These are phyloP conservation scores for Verticillium nubilum DNA, from an alignment of 2,329 filamentous ascomycete genomes.

Conservation along the genomic window DNA sequence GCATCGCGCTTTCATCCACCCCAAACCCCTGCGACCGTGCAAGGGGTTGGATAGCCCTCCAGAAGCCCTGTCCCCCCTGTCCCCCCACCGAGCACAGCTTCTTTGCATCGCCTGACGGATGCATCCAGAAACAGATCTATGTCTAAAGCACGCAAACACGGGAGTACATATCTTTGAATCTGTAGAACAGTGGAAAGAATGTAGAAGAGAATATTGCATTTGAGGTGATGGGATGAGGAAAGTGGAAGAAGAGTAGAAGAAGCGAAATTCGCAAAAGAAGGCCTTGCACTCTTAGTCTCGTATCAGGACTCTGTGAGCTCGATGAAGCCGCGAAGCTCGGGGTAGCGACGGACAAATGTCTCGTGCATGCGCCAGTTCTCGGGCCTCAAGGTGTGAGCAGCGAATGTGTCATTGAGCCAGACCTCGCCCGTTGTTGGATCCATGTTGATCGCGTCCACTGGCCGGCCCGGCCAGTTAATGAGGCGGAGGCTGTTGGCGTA, in stretches of 20 bases:
- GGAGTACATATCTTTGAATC: background rate
- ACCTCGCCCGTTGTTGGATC: slow-evolving; percentile 20
- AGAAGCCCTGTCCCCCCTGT: background rate
- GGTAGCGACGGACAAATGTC: slow-evolving; percentile 19
- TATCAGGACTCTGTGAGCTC: slow-evolving; percentile 5
- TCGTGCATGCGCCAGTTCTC: slow-evolving; percentile 20
- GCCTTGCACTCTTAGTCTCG: background rate
- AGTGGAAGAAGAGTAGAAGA: slow-evolving; percentile 1
- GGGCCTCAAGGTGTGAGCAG: slow-evolving; percentile 16
- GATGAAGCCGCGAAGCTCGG: slow-evolving; percentile 16
- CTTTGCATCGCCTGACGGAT: too few relatives aligned
- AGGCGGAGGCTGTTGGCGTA: slow-evolving; percentile 26
- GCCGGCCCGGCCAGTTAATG: slow-evolving; percentile 25
- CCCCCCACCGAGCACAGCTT: too few relatives aligned
- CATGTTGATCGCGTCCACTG: slow-evolving; percentile 16
- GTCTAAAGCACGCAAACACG: background rate
- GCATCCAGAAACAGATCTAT: background rate
- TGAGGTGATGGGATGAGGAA: background rate
- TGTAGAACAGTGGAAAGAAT: background rate
- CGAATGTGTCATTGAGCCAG: slow-evolving; percentile 18
- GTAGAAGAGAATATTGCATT: background rate
- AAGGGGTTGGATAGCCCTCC: background rate
- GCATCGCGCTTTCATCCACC: background rate
- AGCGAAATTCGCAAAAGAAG: background rate
- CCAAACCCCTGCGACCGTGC: background rate